Base-by-base conservation (phyloP, 805 yeast genomes). In the Lipomyces chichibuensis region DNA sequence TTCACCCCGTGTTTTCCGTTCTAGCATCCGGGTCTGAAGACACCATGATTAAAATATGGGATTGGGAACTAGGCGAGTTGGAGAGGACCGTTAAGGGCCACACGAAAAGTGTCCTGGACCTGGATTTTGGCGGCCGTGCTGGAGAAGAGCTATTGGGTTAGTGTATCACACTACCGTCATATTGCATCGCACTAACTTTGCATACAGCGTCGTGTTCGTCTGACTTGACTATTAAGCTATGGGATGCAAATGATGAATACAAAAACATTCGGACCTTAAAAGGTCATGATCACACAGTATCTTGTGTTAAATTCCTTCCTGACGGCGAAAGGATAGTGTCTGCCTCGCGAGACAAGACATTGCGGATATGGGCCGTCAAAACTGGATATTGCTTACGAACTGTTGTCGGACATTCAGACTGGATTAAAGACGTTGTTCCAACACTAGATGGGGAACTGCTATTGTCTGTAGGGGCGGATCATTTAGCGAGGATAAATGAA, bases 271-370 rank as follows among this genome's bases (percentile, higher is more conserved):
- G 91, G 49, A 86, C 92, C 0, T 77, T 93, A 27, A 79, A 87
- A 0, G 97, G 97, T 13, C 98, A 93, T 78, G 96, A 92, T 67
- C 97, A 93, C 75, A 85, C 95, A 1, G 87, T 93, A 0, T 90
- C 96, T 0, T 79, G 85, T 0, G 80, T 91, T 7, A 78, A 80
- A 14, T 88, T 89, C 74, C 82, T 86, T 2, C 74, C 80, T 3
- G 79, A 83, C 43, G 84, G 87, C 2, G 78, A 79, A 33, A 80
- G 90, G 76, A 74, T 88, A 6, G 77, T 80, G 2, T 82, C 86
- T 2, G 95, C 97, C 72, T 93, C 98, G 0, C 95, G 96, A 75
- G 99, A 94, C 75, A 82, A 95, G 69, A 91, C 98, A 0, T 85
- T 95, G 33, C 89, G 90, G 65, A 77, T 95, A 3, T 95, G 96